A percentile compares a stretch with the other conserved stretches of the same genome.
Evolutionary conservation across 73 alveolate genomes (phyloP).

Genomic region (Urostyla sp.): DNA sequence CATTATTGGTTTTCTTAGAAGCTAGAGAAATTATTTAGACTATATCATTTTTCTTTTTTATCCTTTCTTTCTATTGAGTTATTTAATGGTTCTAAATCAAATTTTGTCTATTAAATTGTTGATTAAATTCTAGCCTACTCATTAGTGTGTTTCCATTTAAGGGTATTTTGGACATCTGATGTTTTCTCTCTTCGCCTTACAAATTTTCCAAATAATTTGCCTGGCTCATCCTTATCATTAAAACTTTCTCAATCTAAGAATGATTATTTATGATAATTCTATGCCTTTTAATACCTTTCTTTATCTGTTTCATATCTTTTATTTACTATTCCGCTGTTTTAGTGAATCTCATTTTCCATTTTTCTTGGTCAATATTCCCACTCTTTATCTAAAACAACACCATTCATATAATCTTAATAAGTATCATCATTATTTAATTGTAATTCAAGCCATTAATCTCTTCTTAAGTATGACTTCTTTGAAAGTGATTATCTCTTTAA

Average conservation of each 20-base stretch:
- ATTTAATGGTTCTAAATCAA: conserved; percentile 10
- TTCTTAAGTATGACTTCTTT: too few relatives aligned
- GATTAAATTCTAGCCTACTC: not conserved
- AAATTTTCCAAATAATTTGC: conserved; percentile 5
- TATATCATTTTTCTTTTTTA: not conserved
- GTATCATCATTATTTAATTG: too few relatives aligned
- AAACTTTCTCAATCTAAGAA: not conserved
- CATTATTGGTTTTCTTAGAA: conserved; percentile 8
- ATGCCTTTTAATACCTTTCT: not conserved
- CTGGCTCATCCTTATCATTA: conserved; percentile 40
- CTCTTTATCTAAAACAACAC: not conserved
- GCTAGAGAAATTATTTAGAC: not conserved
- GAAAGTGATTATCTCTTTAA: too few relatives aligned
- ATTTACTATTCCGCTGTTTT: not conserved
- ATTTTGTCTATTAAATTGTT: not conserved
- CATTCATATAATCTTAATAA: conserved; percentile 4
- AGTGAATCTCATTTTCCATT: not conserved
- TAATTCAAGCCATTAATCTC: too few relatives aligned
- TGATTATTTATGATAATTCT: not conserved
- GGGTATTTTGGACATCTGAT: conserved; percentile 8
- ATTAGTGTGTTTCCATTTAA: not conserved
- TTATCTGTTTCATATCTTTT: conserved; percentile 5
- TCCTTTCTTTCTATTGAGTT: not conserved
- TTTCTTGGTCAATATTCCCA: not conserved
- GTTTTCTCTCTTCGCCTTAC: conserved; percentile 16